Conservation (phyloP, 2,329 filamentous ascomycete species). For the Fusarium sp. region DNA sequence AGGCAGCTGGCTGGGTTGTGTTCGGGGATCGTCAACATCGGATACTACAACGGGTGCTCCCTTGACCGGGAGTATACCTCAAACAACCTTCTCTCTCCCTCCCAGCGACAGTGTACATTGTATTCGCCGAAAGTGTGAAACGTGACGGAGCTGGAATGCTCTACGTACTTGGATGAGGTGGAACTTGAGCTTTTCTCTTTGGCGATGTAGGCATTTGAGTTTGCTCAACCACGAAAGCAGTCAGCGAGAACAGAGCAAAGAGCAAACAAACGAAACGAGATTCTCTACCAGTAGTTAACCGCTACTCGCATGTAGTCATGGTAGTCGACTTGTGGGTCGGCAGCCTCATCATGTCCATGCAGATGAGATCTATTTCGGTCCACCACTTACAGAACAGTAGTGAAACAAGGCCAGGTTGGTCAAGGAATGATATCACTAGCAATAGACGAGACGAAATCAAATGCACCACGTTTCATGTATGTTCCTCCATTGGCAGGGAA, state of each 20-base stretch:
- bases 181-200: not conserved
- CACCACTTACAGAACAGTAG: constrained; percentile 1
- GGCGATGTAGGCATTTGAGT: not conserved
- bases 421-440: constrained; percentile 23
- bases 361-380: not conserved
- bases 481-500: constrained; percentile 19
- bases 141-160: not conserved
- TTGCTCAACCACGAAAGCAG: not conserved
- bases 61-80: not conserved
- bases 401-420: constrained; percentile 17
- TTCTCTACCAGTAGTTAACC: not conserved
- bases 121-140: not conserved
- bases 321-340: not conserved
- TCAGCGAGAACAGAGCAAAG: not conserved
- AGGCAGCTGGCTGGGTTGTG: not conserved
- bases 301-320: not conserved
- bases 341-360: not conserved
- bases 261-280: not conserved
- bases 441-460: constrained; percentile 26
- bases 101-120: not conserved
- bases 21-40: not conserved
- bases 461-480: constrained; percentile 29
- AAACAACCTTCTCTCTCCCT: not conserved
- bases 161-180: not conserved
- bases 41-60: not conserved